These are phyloP conservation scores for Pseudocercospora pini-densiflorae DNA, from an alignment of 2,329 filamentous ascomycete species.

Conservation along the genomic window DNA sequence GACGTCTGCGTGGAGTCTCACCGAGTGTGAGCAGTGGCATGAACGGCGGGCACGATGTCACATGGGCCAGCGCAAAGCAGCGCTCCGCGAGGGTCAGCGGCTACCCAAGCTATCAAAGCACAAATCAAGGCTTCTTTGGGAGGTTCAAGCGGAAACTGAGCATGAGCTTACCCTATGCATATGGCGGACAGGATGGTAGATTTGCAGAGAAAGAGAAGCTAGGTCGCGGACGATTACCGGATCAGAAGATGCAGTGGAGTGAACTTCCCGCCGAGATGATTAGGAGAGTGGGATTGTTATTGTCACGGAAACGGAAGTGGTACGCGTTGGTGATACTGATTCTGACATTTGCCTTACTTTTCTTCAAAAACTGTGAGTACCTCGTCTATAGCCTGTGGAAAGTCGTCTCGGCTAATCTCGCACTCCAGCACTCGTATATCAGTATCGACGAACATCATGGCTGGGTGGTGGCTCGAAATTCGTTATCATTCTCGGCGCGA, in stretches of 20 bases:
- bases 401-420: slow-evolving; percentile 20
- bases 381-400: not conserved
- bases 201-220: slow-evolving; percentile 81
- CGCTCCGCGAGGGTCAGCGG: slow-evolving; percentile 72
- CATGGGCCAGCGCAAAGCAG: slow-evolving; percentile 83
- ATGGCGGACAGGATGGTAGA: slow-evolving; percentile 47
- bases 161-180: slow-evolving; percentile 72
- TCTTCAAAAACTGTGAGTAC: slow-evolving; percentile 35
- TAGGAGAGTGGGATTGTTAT: slow-evolving; percentile 32
- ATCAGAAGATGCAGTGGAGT: slow-evolving; percentile 12
- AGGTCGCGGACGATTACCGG: slow-evolving; percentile 53
- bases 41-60: slow-evolving; percentile 56
- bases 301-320: slow-evolving; percentile 37
- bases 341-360: slow-evolving; percentile 28
- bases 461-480: slow-evolving; percentile 87
- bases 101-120: slow-evolving; percentile 77
- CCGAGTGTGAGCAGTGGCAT: slow-evolving; percentile 56
- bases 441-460: slow-evolving; percentile 72
- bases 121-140: slow-evolving; percentile 84
- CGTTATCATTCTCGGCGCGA: slow-evolving; percentile 91
- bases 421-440: slow-evolving; percentile 57
- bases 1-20: slow-evolving; percentile 69
- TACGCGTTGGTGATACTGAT: slow-evolving; percentile 33
- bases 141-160: slow-evolving; percentile 82
- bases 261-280: slow-evolving; percentile 28